Percentiles rank a stretch among this genome's conserved stretches.
Conservation (phyloP, 2,329 filamentous ascomycete genomes). For the Plectosphaerella cucumerina region DNA sequence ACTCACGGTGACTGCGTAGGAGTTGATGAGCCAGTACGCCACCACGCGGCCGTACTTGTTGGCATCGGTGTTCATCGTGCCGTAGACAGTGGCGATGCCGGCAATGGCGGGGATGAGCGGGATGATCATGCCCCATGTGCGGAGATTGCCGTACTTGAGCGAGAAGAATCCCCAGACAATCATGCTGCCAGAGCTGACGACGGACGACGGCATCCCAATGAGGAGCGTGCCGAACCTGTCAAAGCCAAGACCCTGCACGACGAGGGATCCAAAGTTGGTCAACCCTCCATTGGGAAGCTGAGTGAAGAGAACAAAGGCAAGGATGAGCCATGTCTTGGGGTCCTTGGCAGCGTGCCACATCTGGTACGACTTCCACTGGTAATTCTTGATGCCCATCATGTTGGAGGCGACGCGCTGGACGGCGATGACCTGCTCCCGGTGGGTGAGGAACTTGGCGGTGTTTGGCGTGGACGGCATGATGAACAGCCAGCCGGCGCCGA, state of each 20-base stretch:
- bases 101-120: slow-evolving; percentile 7
- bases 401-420: slow-evolving; percentile 22
- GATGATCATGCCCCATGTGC: slow-evolving; percentile 20
- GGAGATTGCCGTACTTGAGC: slow-evolving; percentile 16
- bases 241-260: slow-evolving; percentile 3
- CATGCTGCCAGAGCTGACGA: slow-evolving; percentile 9
- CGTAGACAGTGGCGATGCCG: slow-evolving; percentile 18
- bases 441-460: slow-evolving; percentile 11
- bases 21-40: slow-evolving; percentile 19
- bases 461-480: slow-evolving; percentile 14
- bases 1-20: slow-evolving; percentile 19
- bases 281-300: slow-evolving; percentile 13
- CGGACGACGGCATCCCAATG: slow-evolving; percentile 17
- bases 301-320: slow-evolving; percentile 10
- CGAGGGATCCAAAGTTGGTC: background rate
- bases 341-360: slow-evolving; percentile 15
- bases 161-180: slow-evolving; percentile 17
- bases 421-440: slow-evolving; percentile 18
- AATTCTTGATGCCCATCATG: slow-evolving; percentile 21
- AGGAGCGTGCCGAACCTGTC: slow-evolving; percentile 15
- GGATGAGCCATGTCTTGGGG: slow-evolving; percentile 9
- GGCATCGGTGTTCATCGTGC: slow-evolving; percentile 16
- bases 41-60: slow-evolving; percentile 17
- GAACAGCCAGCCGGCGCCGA: slow-evolving; percentile 11
- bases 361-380: slow-evolving; percentile 18